These are phyloP conservation scores for Populus euphratica DNA, from an alignment of 345 rosid species.

Conservation along the genomic window DNA sequence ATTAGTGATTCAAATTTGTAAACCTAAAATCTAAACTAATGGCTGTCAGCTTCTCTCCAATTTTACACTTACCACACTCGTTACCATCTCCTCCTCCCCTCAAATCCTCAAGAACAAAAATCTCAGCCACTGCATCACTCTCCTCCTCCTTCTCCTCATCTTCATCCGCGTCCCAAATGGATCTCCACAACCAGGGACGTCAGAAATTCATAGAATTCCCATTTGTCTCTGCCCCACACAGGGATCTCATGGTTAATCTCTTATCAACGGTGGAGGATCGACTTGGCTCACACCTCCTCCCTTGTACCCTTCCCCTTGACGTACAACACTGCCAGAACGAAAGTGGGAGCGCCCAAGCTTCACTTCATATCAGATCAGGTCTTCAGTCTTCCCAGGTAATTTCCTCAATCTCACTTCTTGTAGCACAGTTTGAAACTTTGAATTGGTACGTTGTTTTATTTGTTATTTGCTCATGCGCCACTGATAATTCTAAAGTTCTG, in stretches of 20 bases:
- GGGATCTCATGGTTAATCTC: slow-evolving; percentile 55
- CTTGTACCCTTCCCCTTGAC: slow-evolving; percentile 60
- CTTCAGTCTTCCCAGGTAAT: slow-evolving; percentile 49
- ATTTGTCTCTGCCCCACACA: slow-evolving; percentile 46
- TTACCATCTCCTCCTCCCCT: slow-evolving; percentile 6
- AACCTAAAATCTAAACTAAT: slow-evolving; percentile 15
- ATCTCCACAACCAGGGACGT: slow-evolving; percentile 31
- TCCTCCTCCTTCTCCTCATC: slow-evolving; percentile 1
- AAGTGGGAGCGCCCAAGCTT: slow-evolving; percentile 53
- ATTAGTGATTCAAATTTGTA: too few species aligned
- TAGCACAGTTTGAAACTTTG: too few species aligned
- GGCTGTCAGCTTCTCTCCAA: slow-evolving; percentile 38
- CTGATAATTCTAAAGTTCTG: too few species aligned
- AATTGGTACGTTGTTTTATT: too few species aligned
- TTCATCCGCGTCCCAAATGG: slow-evolving; percentile 32
- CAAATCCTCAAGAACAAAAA: slow-evolving; percentile 15
- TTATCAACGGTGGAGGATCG: slow-evolving; percentile 63
- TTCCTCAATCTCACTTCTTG: neutral
- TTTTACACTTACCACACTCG: slow-evolving; percentile 18
- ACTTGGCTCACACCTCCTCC: slow-evolving; percentile 50
- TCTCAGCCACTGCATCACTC: slow-evolving; percentile 11
- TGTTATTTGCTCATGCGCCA: too few species aligned
- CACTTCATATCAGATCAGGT: slow-evolving; percentile 62
- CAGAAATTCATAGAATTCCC: slow-evolving; percentile 60
- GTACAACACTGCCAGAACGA: slow-evolving; percentile 53